Evolutionary conservation across 306 rosid species (phyloP), one percentile per base, ranked within the genome.

Genomic region (Fragaria vesca): DNA sequence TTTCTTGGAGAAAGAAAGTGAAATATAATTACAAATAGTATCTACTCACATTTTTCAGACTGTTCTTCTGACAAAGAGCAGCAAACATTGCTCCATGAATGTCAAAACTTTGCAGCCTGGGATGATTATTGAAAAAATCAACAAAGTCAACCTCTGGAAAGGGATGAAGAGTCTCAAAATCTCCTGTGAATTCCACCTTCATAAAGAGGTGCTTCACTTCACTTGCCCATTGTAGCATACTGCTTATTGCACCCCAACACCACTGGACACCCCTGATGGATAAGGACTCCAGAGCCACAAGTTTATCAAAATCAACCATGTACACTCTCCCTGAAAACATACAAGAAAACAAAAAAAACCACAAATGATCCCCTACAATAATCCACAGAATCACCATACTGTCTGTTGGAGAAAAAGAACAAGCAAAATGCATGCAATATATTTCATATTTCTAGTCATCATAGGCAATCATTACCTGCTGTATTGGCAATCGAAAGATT

Each of bases 11-110:
- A 60, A 46, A 32, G 76, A 61, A 43, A 12, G 3, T 12, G 9
- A 51, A n/a, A 55, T 67, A 69, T 12, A 80, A 43, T 79, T 28
- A 55, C 38, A 66, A 72, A n/a, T 15, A 42, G 16, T 16, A 63
- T 74, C 70, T 74, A 79, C 86, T 80, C 82, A 96, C 99, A 71
- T 89, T 91, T 81, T 83, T 91, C 75, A 96, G 84, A 81, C 97
- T 93, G 85, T 93, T 93, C 84, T 85, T 96, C 82, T 93, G 99
- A 84, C 98, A 96, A 73, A 96, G 94, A 12, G 99, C 98, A 52
- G 99, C 99, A 84, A 96, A 93, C 99, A 96, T 90, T 75, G 99
- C 99, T 84, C 99, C 99, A 78, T 96, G 99, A 50, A 93, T 79
- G 50, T 96, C 98, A 45, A 96, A 93, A 84, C 78, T 91, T 71